Evolutionary conservation across 495 filamentous ascomycete genomes (phyloP).

Genomic region (Lasiosphaeria hispida): DNA sequence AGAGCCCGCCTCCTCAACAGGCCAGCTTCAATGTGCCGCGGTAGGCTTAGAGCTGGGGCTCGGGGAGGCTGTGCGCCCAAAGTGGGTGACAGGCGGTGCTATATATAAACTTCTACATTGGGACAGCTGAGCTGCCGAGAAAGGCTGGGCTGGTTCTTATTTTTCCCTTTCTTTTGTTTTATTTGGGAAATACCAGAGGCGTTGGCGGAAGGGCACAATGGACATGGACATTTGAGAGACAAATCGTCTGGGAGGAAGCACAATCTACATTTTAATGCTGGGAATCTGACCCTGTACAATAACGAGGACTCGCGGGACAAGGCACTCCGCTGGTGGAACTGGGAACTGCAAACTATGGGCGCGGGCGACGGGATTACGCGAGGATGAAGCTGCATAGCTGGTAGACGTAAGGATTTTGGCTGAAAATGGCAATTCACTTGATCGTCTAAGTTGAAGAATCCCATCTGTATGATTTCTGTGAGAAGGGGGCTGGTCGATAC

Average conservation of each 20-base stretch:
- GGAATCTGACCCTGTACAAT: slow-evolving; percentile 2
- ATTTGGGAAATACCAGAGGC: slow-evolving; percentile 28
- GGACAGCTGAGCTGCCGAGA: slow-evolving; percentile 20
- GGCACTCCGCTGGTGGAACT: too few species aligned
- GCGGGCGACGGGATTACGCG: background rate
- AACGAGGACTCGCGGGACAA: background rate
- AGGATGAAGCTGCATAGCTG: background rate
- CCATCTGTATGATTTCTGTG: background rate
- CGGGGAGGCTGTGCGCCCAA: background rate
- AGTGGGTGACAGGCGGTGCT: background rate
- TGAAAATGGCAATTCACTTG: slow-evolving; percentile 10
- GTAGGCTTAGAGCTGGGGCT: slow-evolving; percentile 10
- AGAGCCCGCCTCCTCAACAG: slow-evolving; percentile 42
- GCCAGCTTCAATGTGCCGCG: slow-evolving; percentile 34
- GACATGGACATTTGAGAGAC: too few species aligned
- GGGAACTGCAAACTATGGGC: background rate
- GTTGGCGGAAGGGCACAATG: slow-evolving; percentile 17
- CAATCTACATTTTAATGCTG: slow-evolving; percentile 20
- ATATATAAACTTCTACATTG: slow-evolving; percentile 20
- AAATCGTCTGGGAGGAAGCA: background rate
- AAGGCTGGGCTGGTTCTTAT: slow-evolving; percentile 13
- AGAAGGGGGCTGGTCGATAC: slow-evolving; percentile 3
- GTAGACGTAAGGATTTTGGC: background rate
- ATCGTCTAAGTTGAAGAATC: background rate
- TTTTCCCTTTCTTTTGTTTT: slow-evolving; percentile 14